Base-by-base conservation (phyloP, 345 rosid genomes). In the Hibiscus trionum region DNA sequence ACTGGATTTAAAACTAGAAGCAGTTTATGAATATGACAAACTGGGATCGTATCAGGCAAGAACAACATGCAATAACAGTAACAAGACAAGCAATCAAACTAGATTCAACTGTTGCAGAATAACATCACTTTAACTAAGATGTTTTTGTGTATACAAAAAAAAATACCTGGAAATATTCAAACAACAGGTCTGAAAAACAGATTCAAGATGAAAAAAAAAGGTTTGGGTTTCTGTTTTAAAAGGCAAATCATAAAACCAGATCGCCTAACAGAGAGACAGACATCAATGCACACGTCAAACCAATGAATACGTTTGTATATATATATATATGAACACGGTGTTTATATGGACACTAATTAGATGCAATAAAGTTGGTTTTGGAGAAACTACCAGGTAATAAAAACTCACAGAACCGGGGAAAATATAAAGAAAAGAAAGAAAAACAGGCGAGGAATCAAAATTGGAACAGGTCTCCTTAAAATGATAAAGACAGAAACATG, bases 231-330 rank as follows among this genome's bases (percentile, higher is more conserved):
- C 16, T 4, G 37, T 8, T 11, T 50, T 50, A 27, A 29, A 49
- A 49, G 15, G 27, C 27, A 3, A 47, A 56, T 21, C 71, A 26
- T 66, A 2, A 21, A 44, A 44, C 2, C 3, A 66, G 33, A 7
- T 27, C 5, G 3, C 17, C 7, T 3, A 44, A 24, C 10, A 53
- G 49, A 55, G 19, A 19, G 62, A 19, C 31, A 19, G 62, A 35
- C 65, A 70, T 70, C 55, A 70, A 24, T 21, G 73, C 55, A 39
- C 19, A 70, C 73, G 65, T 39, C 65, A 70, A 37, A 17, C 17
- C 17, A 19, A 31, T 9, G 17, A 53, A 35, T 9, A 19, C 8
- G 46, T 27, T 10, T 10, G 10, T 29, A 60, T 5, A 11, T 19
- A 8, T 9, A 57, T 7, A 53, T 14, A 16, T 50, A 42, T 42